phyloP scores from a whole-genome alignment of 306 rosid genomes.

The Acacia acuminata region DNA sequence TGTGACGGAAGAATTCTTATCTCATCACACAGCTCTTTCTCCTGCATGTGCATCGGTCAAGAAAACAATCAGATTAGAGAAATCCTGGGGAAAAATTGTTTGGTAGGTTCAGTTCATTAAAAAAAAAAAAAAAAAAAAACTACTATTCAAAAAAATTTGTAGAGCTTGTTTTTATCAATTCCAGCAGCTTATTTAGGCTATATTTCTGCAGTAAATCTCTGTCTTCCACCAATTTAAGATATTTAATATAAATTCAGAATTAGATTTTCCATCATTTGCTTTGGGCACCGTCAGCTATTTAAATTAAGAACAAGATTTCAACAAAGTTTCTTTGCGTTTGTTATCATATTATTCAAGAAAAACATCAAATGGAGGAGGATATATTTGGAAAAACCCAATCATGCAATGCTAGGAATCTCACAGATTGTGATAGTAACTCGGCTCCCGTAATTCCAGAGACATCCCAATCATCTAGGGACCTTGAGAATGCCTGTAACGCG shows the following conservation, averaged over 20 bases:
- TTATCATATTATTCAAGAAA: not conserved
- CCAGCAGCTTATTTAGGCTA: no score
- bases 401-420: slow-evolving; percentile 39
- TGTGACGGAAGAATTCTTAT: slow-evolving; percentile 70
- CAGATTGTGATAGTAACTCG: slow-evolving; percentile 71
- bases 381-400: not conserved
- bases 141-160: no score
- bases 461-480: slow-evolving; percentile 71
- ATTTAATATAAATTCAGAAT: no score
- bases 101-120: not conserved
- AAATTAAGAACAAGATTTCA: not conserved
- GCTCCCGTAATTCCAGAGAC: slow-evolving; percentile 59
- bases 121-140: not conserved
- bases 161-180: no score
- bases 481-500: slow-evolving; percentile 39
- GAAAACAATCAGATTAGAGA: slow-evolving; percentile 21
- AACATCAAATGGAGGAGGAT: not conserved
- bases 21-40: slow-evolving; percentile 70
- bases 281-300: not conserved
- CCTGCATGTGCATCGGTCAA: slow-evolving; percentile 49
- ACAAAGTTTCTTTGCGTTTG: not conserved
- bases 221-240: no score
- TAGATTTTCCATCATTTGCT: no score
- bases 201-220: no score
- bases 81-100: not conserved